Evolutionary conservation across 768 basidiomycete species (phyloP), one percentile per base, ranked within the genome.

Genomic region (Suillus subalutaceus): DNA sequence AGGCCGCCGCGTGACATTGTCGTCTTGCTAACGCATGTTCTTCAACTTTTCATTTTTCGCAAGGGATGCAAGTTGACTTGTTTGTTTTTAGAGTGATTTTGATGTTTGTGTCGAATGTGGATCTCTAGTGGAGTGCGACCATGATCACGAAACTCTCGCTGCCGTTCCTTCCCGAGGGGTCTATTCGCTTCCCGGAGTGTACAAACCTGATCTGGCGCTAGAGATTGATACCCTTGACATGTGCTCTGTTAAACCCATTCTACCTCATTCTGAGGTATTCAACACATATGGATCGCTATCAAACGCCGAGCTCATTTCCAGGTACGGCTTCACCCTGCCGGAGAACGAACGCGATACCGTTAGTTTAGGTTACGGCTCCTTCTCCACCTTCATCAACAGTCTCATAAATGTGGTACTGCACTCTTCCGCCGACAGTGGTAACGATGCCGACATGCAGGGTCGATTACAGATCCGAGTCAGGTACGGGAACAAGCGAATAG

Each of bases 271-370:
- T 12, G 87, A 94, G 65, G 80, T 92, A 26, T 93, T 87, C 81
- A 94, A 94, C 74, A 90, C 90, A 0, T 94, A 94, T 72, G 88
- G 89, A n/a, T 77, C 79, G 4, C 78, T 93, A 44, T 79, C 81
- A 20, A 93, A 93, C 72, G 86, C 90, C 1, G 78, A 87, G 70
- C 82, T 94, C 16, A 79, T 93, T 61, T 81, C 79, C 18, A 86
- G 84, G 67, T 93, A 93, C 74, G 92, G 92, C 0, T 94, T 94
- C 72, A 73, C 81, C 35, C 81, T 93, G n/a, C 88, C 92, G 56
- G 86, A 82, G 30, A 93, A 93, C 73, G 90, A 89, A 58, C 81
- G 85, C 67, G 91, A 93, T 71, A 72, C 78, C n/a, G 71, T 90
- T 30, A 78, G 67, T 30, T 63, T 80, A 73, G 74, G 76, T 52